A percentile compares a stretch with the other conserved stretches of the same genome.
phyloP scores from a whole-genome alignment of 106 monocot genomes.

The Platanthera zijinensis region DNA sequence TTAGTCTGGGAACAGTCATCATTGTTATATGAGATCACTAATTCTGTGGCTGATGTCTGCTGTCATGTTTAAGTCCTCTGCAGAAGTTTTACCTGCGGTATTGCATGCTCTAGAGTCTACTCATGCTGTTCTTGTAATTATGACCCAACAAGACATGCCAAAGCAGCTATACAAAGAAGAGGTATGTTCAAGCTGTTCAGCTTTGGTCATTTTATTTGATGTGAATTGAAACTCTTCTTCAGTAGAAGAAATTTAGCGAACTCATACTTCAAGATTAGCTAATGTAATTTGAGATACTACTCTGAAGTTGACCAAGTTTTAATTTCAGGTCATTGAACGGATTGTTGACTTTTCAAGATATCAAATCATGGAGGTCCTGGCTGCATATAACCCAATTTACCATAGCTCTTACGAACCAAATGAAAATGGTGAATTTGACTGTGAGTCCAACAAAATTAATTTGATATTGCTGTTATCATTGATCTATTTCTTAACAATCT shows the following conservation, averaged over 20 bases:
- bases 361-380: constrained; percentile 72
- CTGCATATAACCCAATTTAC: constrained; percentile 64
- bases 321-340: constrained; percentile 79
- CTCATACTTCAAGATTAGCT: not conserved
- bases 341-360: constrained; percentile 87
- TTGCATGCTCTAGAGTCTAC: constrained; percentile 80
- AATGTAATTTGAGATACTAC: constrained; percentile 2
- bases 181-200: constrained; percentile 33
- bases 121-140: constrained; percentile 71
- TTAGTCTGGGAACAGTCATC: not conserved
- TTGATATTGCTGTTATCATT: not conserved
- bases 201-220: not conserved
- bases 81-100: constrained; percentile 43
- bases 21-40: not conserved
- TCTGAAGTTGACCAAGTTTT: not conserved
- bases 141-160: constrained; percentile 91
- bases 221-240: not conserved
- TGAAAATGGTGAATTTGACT: constrained; percentile 59
- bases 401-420: constrained; percentile 48
- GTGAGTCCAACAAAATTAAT: constrained; percentile 21
- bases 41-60: constrained; percentile 12
- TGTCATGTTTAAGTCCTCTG: constrained; percentile 42
- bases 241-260: not conserved
- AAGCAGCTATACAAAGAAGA: constrained; percentile 96
- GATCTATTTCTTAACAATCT: not conserved